Base-by-base conservation (phyloP, 176 grass and related monocot species). In the Lolium perenne region DNA sequence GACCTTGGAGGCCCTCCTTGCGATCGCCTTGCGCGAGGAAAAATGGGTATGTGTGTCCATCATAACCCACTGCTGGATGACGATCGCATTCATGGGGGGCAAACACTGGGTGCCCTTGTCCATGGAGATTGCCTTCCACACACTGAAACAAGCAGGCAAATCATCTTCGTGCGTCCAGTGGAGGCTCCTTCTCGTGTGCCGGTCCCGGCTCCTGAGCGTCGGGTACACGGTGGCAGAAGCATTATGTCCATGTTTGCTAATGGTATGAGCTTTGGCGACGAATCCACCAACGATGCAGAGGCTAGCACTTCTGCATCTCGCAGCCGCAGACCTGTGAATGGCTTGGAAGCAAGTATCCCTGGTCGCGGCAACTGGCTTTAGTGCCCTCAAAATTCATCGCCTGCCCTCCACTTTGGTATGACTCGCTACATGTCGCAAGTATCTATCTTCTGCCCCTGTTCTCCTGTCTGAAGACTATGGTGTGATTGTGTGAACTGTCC, bases 171-270 rank as follows among this genome's bases (percentile, higher is more conserved):
- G 85, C 76, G 70, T 68, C 69, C 61, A 8, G 26, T 40, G 6
- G 82, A 62, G 22, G 63, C 38, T 22, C 67, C 64, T 41, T 77
- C 5, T 17, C 41, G 12, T 8, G 48, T 21, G 18, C 5, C 20
- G 17, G 43, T 5, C 54, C 80, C 83, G 40, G 17, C 38, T 21
- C 79, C 76, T 21, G 92, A 97, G 73, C 70, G 85, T 13, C 84
- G 95, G 16, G 95, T 97, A 63, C 95, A 93, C 38, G 95, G 95
- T 32, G 95, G 86, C 6, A 66, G 1, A 1, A 93, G 54, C 74
- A 81, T 88, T 10, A 45, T 97, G 84, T 80, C 88, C 10, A 68
- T 89, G 81, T 88, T 94, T 7, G 81, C 71, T 50, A 86, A 77
- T 7, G 86, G 86, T 5, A 25, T 43, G 62, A 91, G 48, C 47